Evolutionary conservation across 2,329 filamentous ascomycete genomes (phyloP).

Genomic region (Arthrobotrys entomopaga): DNA sequence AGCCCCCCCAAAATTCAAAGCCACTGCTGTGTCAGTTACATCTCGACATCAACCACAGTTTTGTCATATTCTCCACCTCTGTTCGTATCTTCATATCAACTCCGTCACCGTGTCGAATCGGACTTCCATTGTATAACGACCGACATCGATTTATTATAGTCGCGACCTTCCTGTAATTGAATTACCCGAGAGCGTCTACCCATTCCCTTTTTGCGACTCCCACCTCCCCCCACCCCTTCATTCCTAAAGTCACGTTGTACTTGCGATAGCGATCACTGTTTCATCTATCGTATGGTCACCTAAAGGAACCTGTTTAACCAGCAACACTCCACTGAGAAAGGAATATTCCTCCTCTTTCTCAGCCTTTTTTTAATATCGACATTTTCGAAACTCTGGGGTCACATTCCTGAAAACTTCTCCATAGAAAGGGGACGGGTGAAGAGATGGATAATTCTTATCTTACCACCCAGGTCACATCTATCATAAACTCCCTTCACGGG

Average conservation of each 20-base stretch:
- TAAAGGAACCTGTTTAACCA: neutral
- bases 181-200: neutral
- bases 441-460: constrained; percentile 53
- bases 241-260: constrained; percentile 39
- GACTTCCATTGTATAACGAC: neutral
- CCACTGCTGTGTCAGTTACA: constrained; percentile 22
- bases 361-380: neutral
- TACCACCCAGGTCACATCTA: constrained; percentile 49
- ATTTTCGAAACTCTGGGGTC: constrained; percentile 8
- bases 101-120: constrained; percentile 2
- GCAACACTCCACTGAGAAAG: constrained; percentile 5
- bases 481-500: constrained; percentile 72
- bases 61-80: constrained; percentile 1
- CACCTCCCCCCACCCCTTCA: constrained; percentile 3
- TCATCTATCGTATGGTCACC: constrained; percentile 23
- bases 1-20: constrained; percentile 27
- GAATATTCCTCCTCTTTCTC: constrained; percentile 3
- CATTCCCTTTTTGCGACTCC: neutral
- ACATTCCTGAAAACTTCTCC: constrained; percentile 24
- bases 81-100: constrained; percentile 1
- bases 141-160: constrained; percentile 1
- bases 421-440: constrained; percentile 25
- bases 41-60: constrained; percentile 33
- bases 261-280: constrained; percentile 11
- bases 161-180: neutral